Evolutionary conservation across 2,329 filamentous ascomycete species (phyloP).

Genomic region (Neofusicoccum umdonicola): DNA sequence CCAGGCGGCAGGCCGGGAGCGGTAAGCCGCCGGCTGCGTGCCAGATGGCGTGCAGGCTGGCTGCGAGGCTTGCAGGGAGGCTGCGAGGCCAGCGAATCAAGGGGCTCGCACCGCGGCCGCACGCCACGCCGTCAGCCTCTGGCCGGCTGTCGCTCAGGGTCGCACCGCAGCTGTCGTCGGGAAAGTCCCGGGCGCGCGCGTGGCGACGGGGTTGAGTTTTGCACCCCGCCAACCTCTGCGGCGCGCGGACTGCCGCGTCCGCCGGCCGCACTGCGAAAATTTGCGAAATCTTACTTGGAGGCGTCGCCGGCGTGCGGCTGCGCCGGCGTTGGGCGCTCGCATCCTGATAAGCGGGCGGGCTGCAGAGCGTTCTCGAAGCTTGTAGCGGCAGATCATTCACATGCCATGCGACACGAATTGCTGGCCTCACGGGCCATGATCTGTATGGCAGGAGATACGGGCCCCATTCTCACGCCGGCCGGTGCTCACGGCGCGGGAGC

Average conservation of each 20-base stretch:
- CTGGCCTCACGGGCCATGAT: slow-evolving; percentile 1
- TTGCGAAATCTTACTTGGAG: not conserved
- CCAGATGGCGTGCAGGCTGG: slow-evolving; percentile 4
- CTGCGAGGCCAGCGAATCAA: not conserved
- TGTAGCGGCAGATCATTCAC: slow-evolving; percentile 15
- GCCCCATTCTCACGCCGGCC: slow-evolving; percentile 8
- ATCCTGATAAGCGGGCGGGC: slow-evolving; percentile 7
- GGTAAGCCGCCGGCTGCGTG: not conserved
- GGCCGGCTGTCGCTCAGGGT: not conserved
- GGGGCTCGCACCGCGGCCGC: not conserved
- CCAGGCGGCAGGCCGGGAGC: not conserved
- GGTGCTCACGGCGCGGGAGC: not conserved
- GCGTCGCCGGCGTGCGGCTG: not conserved
- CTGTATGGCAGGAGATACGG: slow-evolving; percentile 12
- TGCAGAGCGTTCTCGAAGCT: slow-evolving; percentile 16
- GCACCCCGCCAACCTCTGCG: too few species aligned
- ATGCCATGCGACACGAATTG: slow-evolving; percentile 11
- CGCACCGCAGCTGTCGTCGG: not conserved
- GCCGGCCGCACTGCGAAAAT: not conserved
- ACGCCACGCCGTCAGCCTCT: not conserved
- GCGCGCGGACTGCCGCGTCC: too few species aligned
- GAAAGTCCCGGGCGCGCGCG: not conserved
- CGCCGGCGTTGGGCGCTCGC: not conserved
- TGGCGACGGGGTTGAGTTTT: not conserved
- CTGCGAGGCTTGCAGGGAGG: not conserved